Evolutionary conservation across 177 flowering plant genomes (phyloP), one percentile per base, ranked within the genome.

Genomic region (Vitis hybrid): DNA sequence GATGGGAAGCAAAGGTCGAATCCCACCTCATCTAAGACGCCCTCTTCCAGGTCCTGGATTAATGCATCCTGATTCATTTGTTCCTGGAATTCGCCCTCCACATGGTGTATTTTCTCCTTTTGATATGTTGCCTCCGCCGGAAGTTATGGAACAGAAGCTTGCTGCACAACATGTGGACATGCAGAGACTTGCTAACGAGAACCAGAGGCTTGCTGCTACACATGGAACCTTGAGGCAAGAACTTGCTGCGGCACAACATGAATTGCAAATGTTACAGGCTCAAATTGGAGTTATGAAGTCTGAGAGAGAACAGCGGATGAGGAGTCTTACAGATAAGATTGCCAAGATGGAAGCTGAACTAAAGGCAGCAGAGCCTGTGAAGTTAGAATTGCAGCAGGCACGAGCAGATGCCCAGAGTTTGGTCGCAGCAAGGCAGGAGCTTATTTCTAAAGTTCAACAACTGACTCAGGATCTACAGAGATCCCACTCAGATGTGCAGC

Each of bases 1-100:
- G 59, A 89, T 90, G 98, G 96, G 88, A 76, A 90, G 94, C 79
- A 88, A 90, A 82, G 92, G 92, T 29, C 89, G 94, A 63, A 48
- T 84, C 11, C 98, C 90, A 3, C 88, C 88, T 73, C 90, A 86
- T 78, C 48, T 82, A 10, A 79, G 94, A 68, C 84, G 83, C 1
- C 84, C 94, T 67, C 87, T 73, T 77, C 90, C 87, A 9, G 90
- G 87, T 14, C 87, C 88, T 70, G 87, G 81, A 18, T 56, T 84
- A 61, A 63, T 77, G 72, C 90, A 82, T 74, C 88, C 86, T 70
- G 92, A 89, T 59, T 73, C 85, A 48, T 87, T 79, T 84, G 88
- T 82, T 65, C 79, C 88, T 10, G 83, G 81, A 34, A 61, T 79
- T 14, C 90, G 63, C 29, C 89, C 90, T 14, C 78, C 83, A 12